Evolutionary conservation across 2,329 filamentous ascomycete genomes (phyloP), one percentile per base, ranked within the genome.

Genomic region (Fusarium sp.): DNA sequence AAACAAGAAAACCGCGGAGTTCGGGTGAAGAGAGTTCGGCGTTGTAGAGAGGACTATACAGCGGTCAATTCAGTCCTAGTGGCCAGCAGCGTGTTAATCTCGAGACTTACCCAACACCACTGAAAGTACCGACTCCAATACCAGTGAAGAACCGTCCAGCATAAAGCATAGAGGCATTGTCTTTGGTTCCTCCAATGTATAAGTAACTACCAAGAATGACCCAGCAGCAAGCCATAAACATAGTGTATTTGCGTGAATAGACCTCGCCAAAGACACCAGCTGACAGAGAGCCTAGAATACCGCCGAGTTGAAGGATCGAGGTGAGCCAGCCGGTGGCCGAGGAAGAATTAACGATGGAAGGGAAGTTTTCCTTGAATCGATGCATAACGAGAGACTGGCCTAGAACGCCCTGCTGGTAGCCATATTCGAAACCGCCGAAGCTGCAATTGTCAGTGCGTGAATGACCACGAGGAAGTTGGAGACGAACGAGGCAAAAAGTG

Each of bases 1-100:
- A 87, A 17, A 91, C 87, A 5, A 91, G 80, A 23, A 88, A 85
- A 35, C 89, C 89, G 53, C 90, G 82, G 13, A 90, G 82, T 73
- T 91, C 88, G 3, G 89, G 88, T 18, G 88, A 83, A 4, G 85
- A 83, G 6, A 83, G 76, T 71, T 87, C 85, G 33, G 82, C 81
- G 48, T 83, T 83, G 70, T 85, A 85, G 0, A 85, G 72, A 3
- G 82, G 82, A 10, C 61, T 64, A 31, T 37, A 6, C 8, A 21
- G 7, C 17, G 5, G 33, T 58, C 21, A 64, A 20, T 23, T 39
- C 3, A 31, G 41, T 20, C 5, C n/a, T 35, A 0, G 6, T 3
- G 13, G 5, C 20, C 2, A 10, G 5, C 23, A 4, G 29, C 4
- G 1, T 3, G 3, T 10, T 6, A 49, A 50, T 18, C 49, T 46